These are phyloP conservation scores for Tetradesmus lagerheimii DNA, from an alignment of 139 green algal species.

Conservation along the genomic window DNA sequence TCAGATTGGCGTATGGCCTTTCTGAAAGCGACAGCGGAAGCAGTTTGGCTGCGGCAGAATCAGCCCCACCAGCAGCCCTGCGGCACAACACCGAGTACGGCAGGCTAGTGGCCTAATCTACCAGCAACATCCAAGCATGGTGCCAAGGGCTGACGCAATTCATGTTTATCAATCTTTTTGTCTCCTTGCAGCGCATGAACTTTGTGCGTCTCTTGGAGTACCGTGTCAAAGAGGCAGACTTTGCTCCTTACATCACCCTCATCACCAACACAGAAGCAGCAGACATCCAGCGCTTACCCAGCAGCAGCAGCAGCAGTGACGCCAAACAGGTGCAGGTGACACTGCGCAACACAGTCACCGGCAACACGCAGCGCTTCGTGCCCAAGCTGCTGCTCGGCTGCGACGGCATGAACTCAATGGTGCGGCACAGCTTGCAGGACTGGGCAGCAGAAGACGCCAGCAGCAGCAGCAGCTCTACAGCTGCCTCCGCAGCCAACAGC, in stretches of 20 bases:
- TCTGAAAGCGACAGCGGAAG: too few relatives aligned
- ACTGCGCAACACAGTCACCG: constrained; percentile 4
- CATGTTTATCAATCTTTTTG: too few relatives aligned
- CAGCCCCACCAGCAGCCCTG: too few relatives aligned
- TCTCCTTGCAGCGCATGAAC: neutral
- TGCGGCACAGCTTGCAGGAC: constrained; percentile 3
- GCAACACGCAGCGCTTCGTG: neutral
- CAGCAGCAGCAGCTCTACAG: neutral
- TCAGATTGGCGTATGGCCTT: too few relatives aligned
- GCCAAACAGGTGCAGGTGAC: neutral
- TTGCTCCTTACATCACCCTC: neutral
- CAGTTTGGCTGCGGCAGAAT: too few relatives aligned
- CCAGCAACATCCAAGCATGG: too few relatives aligned
- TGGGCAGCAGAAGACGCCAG: constrained; percentile 5
- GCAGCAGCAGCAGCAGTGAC: constrained; percentile 21
- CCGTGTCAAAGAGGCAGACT: neutral
- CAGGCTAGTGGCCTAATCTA: too few relatives aligned
- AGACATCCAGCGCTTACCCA: neutral
- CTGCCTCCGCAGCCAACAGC: neutral
- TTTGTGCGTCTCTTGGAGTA: constrained; percentile 17
- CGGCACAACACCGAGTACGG: too few relatives aligned
- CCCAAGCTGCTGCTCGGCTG: constrained; percentile 42
- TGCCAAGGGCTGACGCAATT: too few relatives aligned
- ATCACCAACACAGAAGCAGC: constrained; percentile 13
- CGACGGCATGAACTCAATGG: constrained; percentile 38